phyloP scores from a whole-genome alignment of 1,139 yeast genomes.

The Blastobotrys raffinosifermentans region DNA sequence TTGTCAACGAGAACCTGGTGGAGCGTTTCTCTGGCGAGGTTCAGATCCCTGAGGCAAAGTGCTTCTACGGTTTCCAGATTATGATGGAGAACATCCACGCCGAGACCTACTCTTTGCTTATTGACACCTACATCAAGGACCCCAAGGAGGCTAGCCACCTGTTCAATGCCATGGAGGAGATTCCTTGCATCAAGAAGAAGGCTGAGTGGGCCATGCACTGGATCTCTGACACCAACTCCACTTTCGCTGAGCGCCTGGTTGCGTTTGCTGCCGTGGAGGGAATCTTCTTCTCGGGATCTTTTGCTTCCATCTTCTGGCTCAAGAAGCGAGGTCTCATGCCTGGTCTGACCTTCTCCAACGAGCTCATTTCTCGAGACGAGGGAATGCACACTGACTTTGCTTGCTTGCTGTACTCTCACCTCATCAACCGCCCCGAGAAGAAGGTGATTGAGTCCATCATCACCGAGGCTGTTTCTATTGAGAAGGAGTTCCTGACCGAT shows the following conservation, averaged over 20 bases:
- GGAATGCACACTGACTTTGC: conserved; percentile 99
- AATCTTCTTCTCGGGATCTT: conserved; percentile 94
- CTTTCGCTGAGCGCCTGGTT: conserved; percentile 90
- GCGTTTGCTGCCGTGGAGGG: conserved; percentile 99
- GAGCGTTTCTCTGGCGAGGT: conserved; percentile 97
- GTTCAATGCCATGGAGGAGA: conserved; percentile 90
- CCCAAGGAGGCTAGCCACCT: conserved; percentile 83
- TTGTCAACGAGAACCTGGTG: conserved; percentile 93
- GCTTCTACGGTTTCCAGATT: conserved; percentile 98
- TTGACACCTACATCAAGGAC: conserved; percentile 93
- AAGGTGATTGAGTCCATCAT: conserved; percentile 76
- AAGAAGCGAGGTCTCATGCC: conserved; percentile 98
- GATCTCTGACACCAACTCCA: conserved; percentile 81
- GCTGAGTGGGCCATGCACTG: conserved; percentile 98
- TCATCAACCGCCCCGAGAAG: conserved; percentile 78
- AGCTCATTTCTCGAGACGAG: conserved; percentile 95
- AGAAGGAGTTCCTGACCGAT: conserved; percentile 88
- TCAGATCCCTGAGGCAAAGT: conserved; percentile 95
- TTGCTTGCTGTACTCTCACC: conserved; percentile 87
- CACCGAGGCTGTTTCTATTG: conserved; percentile 92
- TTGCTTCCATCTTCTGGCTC: conserved; percentile 97
- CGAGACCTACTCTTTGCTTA: conserved; percentile 90
- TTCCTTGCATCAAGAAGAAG: conserved; percentile 91
- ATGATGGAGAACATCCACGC: conserved; percentile 99
- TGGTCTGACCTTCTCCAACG: conserved; percentile 94